These are phyloP conservation scores for Suillus subluteus DNA, from an alignment of 768 basidiomycete genomes.

Conservation along the genomic window DNA sequence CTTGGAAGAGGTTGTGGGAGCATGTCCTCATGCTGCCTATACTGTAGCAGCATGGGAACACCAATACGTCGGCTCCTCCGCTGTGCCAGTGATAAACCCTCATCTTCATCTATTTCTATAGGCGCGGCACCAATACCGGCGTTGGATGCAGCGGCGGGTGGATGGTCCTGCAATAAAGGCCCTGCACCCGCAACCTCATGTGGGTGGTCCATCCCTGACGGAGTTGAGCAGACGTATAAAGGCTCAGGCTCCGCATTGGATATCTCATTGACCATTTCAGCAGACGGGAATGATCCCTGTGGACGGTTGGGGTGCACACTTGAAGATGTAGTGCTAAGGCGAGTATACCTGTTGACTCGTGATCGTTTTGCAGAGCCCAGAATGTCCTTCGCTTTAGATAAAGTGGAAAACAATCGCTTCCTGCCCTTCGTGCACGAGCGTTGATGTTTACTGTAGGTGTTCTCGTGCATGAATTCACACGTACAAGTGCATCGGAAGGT, in stretches of 20 bases:
- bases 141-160: background rate
- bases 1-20: conserved; percentile 7
- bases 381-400: background rate
- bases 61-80: background rate
- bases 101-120: background rate
- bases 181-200: background rate
- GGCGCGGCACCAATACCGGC: accelerated
- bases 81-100: conserved; percentile 2
- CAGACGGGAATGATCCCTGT: too few species aligned
- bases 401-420: background rate
- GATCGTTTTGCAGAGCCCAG: background rate
- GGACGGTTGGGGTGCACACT: background rate
- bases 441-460: background rate
- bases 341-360: background rate
- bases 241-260: background rate
- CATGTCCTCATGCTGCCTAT: conserved; percentile 5
- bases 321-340: background rate
- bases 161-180: too few species aligned
- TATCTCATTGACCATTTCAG: background rate
- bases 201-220: background rate
- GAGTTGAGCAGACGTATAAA: background rate
- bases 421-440: background rate
- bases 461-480: background rate
- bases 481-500: background rate
- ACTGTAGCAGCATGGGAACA: background rate